Evolutionary conservation across 129 eudicot genomes (phyloP).

Genomic region (Lactuca sativa): DNA sequence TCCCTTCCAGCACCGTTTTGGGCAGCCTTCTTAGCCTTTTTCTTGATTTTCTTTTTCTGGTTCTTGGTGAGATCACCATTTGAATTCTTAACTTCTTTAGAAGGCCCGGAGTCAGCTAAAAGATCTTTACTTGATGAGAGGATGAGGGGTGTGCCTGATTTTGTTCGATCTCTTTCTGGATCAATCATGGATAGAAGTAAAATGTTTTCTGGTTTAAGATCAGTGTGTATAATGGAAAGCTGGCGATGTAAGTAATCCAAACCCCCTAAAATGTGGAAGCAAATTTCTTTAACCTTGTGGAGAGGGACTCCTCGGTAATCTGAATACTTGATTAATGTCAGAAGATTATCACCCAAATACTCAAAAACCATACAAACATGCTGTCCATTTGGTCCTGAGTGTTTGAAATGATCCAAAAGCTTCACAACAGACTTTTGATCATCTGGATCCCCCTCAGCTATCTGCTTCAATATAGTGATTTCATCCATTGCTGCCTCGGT

Average conservation of each 20-base stretch:
- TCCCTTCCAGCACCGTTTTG: slow-evolving; percentile 53
- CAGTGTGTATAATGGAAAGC: slow-evolving; percentile 88
- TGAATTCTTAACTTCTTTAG: slow-evolving; percentile 38
- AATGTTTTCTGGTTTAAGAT: slow-evolving; percentile 88
- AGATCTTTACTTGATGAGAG: slow-evolving; percentile 50
- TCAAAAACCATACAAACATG: slow-evolving; percentile 98
- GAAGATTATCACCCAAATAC: slow-evolving; percentile 82
- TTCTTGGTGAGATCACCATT: slow-evolving; percentile 71
- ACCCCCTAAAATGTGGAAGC: slow-evolving; percentile 75
- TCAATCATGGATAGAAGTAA: slow-evolving; percentile 81
- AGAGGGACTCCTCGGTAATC: slow-evolving; percentile 79
- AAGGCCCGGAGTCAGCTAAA: slow-evolving; percentile 43
- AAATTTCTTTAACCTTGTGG: slow-evolving; percentile 80
- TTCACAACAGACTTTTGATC: slow-evolving; percentile 84
- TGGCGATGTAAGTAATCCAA: slow-evolving; percentile 93
- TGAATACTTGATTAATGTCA: slow-evolving; percentile 81
- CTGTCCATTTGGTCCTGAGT: slow-evolving; percentile 92
- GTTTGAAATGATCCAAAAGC: slow-evolving; percentile 91
- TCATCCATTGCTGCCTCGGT: slow-evolving; percentile 97
- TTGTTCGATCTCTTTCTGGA: slow-evolving; percentile 63
- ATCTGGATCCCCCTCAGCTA: slow-evolving; percentile 85
- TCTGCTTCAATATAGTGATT: slow-evolving; percentile 76
- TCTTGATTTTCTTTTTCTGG: slow-evolving; percentile 74
- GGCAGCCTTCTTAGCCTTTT: slow-evolving; percentile 75
- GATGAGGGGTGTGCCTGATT: slow-evolving; percentile 61